Base-by-base conservation (phyloP, 2,329 filamentous ascomycete genomes). In the Hysterium pulicare region DNA sequence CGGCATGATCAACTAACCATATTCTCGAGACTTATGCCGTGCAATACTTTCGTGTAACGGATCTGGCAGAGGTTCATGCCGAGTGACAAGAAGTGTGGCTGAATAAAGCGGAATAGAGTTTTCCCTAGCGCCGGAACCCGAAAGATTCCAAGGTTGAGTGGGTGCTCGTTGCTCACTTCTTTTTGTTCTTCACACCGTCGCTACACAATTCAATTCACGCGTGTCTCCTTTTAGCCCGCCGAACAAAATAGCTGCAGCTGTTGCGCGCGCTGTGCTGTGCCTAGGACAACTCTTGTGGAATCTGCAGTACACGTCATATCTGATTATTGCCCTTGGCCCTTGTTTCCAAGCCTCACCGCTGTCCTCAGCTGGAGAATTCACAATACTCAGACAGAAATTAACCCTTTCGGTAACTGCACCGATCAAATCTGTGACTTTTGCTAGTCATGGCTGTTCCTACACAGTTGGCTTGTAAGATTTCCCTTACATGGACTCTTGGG, bases 381-480 rank as follows among this genome's bases (percentile, higher is more conserved):
- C 30, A 31, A 31, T 11, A 41, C 38, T 41, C 19, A 20, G 38
- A 41, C 38, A 33, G 17, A 15, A 31, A 33, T n/a, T 15, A 33
- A 33, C 16, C 26, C 17, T 30, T 33, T n/a, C 32, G 19, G 45
- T 50, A 40, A 48, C 54, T 54, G 47, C 51, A 51, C 48, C 58
- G 51, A 30, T 16, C 55, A 39, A 5, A 56, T 54, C 83, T 86
- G 86, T 89, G 85, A 78, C 86, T 90, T 90, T 89, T 66, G 83
- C 81, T 90, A 90, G 87, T 83, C 81, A 96, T 95, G 90, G 87
- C 88, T 70, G 84, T 78, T 77, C 83, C 87, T 65, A 86, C 91
- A 74, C 91, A 96, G 82, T 87, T 96, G 83, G 88, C 89, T 72
- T 95, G 80, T 83, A 69, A 49, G 79, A 72, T 41, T 28, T 40